Evolutionary conservation across 192 early-diverging fungal genomes (phyloP), one percentile per base, ranked within the genome.

Genomic region (Endogone sp.): DNA sequence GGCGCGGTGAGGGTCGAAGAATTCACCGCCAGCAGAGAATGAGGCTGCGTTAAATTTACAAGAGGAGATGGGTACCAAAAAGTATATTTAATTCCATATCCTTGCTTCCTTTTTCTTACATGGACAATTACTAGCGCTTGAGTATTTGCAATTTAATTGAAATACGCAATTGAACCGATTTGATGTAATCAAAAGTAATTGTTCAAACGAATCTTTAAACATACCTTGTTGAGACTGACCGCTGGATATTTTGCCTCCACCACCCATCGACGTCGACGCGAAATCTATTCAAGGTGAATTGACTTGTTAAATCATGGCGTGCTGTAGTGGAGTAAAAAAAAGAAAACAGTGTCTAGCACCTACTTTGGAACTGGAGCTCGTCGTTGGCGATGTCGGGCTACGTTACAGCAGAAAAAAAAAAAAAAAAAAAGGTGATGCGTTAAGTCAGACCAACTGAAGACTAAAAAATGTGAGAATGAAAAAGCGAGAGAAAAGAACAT

Each of bases 331-430:
- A 29, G n/a, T 2, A 26, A 63, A 25, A 22, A 22, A 20, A 21
- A 21, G 29, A 1, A 13, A 9, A 44, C 11, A 29, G 26, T 4
- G 13, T 9, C 26, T 0, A 24, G 8, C 13, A 13, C 22, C 73
- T 60, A 82, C 77, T 75, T 75, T 82, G 81, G 67, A 82, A 82
- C 56, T 82, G 72, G n/a, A 82, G 63, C 23, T 64, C 77, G 62
- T 81, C 80, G 56, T 79, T 64, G 29, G 8, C n/a, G 56, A 3
- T 32, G 24, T 13, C 54, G 26, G 24, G 24, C n/a, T n/a, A n/a
- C n/a, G n/a, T n/a, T 26, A 61, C 8, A 21, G 49, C 11, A 57
- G 29, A 3, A 13, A 31, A 56, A 6, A 32, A 24, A 58, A 2
- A 29, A 60, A 13, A 4, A 10, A 30, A 25, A 3, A 24, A 0